Percentiles rank a stretch among this genome's conserved stretches.
phyloP scores from a whole-genome alignment of 2,329 filamentous ascomycete genomes.

The Alternaria sp. region DNA sequence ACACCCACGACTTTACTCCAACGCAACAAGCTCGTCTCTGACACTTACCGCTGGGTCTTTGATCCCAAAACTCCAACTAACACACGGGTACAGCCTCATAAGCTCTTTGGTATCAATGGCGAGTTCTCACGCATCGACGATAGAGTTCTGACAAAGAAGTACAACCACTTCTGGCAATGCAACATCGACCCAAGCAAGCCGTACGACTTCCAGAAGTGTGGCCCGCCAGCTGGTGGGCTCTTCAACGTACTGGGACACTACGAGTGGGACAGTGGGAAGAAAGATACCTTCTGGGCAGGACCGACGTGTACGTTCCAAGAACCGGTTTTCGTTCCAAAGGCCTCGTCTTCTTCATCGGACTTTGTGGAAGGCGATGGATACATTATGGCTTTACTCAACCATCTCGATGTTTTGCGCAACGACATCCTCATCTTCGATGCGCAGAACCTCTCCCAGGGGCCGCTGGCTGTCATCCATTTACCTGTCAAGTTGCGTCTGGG shows the following conservation, averaged over 20 bases:
- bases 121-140: conserved; percentile 57
- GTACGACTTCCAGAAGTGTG: conserved; percentile 43
- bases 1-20: conserved; percentile 45
- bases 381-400: conserved; percentile 53
- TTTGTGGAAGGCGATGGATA: conserved; percentile 59
- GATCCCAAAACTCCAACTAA: conserved; percentile 42
- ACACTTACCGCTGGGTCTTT: conserved; percentile 51
- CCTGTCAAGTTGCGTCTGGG: conserved; percentile 45
- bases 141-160: conserved; percentile 49
- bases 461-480: conserved; percentile 51
- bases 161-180: conserved; percentile 51
- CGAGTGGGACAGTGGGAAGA: conserved; percentile 40
- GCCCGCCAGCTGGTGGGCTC: conserved; percentile 37
- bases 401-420: conserved; percentile 50
- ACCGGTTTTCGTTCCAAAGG: conserved; percentile 59
- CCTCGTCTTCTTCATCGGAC: conserved; percentile 32
- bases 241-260: conserved; percentile 45
- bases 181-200: conserved; percentile 44
- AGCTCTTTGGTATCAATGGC: conserved; percentile 47
- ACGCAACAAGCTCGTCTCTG: conserved; percentile 50
- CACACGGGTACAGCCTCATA: conserved; percentile 36
- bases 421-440: conserved; percentile 54
- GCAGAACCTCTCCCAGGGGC: conserved; percentile 44
- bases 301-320: conserved; percentile 58
- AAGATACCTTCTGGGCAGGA: conserved; percentile 45